These are phyloP conservation scores for Sphaerulina populicola DNA, from an alignment of 2,329 filamentous ascomycete genomes.

Conservation along the genomic window DNA sequence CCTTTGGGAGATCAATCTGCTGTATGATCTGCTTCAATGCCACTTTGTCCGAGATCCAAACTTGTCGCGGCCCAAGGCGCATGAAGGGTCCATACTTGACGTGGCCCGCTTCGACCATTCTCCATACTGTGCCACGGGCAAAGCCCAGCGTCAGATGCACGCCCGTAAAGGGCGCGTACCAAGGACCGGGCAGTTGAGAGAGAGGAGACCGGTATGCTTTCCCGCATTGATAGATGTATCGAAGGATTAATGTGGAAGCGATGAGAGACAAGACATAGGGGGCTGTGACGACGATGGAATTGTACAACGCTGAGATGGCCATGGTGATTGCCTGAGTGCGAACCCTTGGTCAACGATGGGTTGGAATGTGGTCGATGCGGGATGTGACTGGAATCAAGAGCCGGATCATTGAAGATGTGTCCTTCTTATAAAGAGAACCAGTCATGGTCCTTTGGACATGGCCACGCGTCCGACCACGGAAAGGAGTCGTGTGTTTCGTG, in stretches of 20 bases:
- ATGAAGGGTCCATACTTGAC: conserved; percentile 6
- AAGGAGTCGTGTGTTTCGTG: no score
- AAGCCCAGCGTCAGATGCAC: conserved; percentile 6
- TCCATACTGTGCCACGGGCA: conserved; percentile 8
- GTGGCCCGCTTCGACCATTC: conserved; percentile 5
- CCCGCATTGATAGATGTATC: background rate
- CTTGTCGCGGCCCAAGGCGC: conserved; percentile 8
- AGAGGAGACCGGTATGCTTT: conserved; percentile 7
- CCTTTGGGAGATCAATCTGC: conserved; percentile 10
- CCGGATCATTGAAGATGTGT: no score
- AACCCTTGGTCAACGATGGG: background rate
- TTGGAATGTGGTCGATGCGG: background rate
- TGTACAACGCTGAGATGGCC: background rate
- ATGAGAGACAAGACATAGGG: background rate
- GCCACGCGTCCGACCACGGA: no score
- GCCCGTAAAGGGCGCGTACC: conserved; percentile 8
- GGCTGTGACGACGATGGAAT: background rate
- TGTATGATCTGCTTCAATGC: conserved; percentile 11
- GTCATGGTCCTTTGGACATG: no score
- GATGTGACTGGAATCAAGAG: no score
- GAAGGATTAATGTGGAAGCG: background rate
- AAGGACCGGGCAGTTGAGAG: conserved; percentile 6
- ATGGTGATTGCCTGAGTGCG: background rate
- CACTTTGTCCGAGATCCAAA: conserved; percentile 7
- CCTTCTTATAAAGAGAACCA: no score